A percentile compares a stretch with the other conserved stretches of the same genome.
Evolutionary conservation across 441 rosid genomes (phyloP).

Genomic region (Gossypium aridum): DNA sequence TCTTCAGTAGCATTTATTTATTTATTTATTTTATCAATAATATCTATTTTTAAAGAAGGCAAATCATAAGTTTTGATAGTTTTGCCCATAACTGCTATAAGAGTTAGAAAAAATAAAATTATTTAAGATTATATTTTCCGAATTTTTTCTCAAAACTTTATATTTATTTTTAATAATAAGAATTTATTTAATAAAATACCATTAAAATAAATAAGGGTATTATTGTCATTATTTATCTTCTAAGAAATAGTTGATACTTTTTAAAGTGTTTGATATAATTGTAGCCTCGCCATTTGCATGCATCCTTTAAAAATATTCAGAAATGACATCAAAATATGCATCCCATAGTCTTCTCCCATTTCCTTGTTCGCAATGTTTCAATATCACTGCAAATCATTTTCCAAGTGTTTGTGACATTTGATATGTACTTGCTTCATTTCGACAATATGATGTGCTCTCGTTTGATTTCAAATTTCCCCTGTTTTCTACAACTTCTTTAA

Average conservation of each 20-base stretch:
- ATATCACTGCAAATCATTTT: background rate
- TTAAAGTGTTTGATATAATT: background rate
- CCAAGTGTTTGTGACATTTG: background rate
- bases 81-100: background rate
- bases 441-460: background rate
- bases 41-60: background rate
- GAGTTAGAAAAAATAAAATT: background rate
- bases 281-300: no score
- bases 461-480: background rate
- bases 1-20: background rate
- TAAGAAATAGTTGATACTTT: background rate
- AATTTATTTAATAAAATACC: background rate
- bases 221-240: background rate
- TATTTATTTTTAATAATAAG: no score
- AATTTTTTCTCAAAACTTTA: no score
- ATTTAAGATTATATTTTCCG: background rate
- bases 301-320: background rate
- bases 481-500: background rate
- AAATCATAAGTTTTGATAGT: background rate
- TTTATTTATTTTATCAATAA: no score
- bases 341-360: background rate
- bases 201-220: background rate
- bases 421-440: background rate
- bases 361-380: background rate
- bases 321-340: background rate